Evolutionary conservation across 148 eudicot genomes (phyloP).

Genomic region (Mesembryanthemum crystallinum): DNA sequence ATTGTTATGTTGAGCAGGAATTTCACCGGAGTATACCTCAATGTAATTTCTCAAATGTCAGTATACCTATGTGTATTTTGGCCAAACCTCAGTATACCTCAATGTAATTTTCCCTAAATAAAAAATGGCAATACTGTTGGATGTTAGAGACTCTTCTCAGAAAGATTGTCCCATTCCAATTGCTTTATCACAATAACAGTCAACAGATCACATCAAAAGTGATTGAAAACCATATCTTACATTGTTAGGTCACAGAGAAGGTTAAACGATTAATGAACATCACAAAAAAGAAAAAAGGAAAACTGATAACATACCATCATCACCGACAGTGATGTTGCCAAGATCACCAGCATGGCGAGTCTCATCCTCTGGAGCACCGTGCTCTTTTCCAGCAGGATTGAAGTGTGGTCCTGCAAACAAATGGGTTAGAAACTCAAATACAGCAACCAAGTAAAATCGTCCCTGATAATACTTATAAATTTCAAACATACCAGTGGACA

Average conservation of each 20-base stretch:
- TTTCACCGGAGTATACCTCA: too few relatives aligned
- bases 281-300: not conserved
- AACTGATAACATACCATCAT: conserved; percentile 63
- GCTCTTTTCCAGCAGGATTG: conserved; percentile 84
- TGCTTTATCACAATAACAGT: conserved; percentile 1
- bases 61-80: too few relatives aligned
- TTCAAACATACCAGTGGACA: conserved; percentile 81
- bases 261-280: not conserved
- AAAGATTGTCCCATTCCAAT: not conserved
- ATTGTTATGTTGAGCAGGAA: too few relatives aligned
- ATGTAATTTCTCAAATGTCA: too few relatives aligned
- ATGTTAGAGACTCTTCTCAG: not conserved
- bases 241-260: not conserved
- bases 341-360: conserved; percentile 98
- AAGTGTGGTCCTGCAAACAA: conserved; percentile 78
- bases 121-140: not conserved
- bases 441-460: conserved; percentile 3
- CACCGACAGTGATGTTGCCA: conserved; percentile 87
- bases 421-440: not conserved
- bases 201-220: not conserved
- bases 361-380: conserved; percentile 94
- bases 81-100: too few relatives aligned
- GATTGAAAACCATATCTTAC: not conserved
- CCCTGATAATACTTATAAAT: not conserved
- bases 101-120: too few relatives aligned